Evolutionary conservation across 441 rosid species (phyloP).

Genomic region (Adansonia gregorii): DNA sequence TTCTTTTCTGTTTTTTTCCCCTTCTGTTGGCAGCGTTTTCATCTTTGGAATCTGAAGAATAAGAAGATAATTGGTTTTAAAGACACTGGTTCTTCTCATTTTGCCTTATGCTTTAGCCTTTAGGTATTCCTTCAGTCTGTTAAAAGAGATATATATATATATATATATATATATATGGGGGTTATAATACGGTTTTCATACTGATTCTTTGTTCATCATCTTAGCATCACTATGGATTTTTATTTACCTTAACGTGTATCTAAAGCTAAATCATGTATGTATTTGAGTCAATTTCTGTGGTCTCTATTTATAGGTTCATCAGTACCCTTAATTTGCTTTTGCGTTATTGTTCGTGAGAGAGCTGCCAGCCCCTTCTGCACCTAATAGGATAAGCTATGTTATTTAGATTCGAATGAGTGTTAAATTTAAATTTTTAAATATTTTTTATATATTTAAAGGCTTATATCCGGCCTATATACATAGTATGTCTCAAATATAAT

Average conservation of each 20-base stretch:
- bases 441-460: too few species aligned
- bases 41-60: neutral
- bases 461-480: too few species aligned
- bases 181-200: too few species aligned
- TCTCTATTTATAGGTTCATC: conserved; percentile 48
- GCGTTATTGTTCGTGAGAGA: too few species aligned
- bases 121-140: neutral
- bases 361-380: too few species aligned
- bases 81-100: neutral
- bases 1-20: neutral
- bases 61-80: neutral
- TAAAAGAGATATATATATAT: too few species aligned
- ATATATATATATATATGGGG: too few species aligned
- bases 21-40: conserved; percentile 4
- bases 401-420: too few species aligned
- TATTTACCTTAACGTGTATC: neutral
- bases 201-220: neutral
- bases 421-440: too few species aligned
- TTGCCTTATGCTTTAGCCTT: neutral
- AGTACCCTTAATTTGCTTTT: conserved; percentile 45
- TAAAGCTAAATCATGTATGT: neutral
- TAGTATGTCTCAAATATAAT: too few species aligned
- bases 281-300: neutral
- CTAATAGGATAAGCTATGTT: too few species aligned
- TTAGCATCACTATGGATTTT: neutral